Conservation (phyloP, 2,329 filamentous ascomycete genomes). For the Ophiostoma montium region DNA sequence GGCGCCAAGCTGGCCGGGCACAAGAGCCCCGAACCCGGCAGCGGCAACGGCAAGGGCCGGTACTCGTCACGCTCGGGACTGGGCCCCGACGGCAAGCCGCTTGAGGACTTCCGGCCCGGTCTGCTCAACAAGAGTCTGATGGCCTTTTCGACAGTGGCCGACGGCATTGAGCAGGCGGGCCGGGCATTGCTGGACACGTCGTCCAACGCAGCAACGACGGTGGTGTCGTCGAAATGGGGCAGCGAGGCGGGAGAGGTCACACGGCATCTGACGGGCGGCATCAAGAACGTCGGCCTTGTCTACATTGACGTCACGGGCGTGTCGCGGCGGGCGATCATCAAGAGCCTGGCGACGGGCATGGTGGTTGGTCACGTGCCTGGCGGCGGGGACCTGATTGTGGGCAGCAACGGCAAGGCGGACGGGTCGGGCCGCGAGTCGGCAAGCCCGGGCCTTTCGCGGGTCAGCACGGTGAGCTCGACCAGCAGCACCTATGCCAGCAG, state of each 20-base stretch:
- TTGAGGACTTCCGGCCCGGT: slow-evolving; percentile 67
- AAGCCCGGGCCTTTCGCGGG: not conserved
- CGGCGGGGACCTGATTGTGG: slow-evolving; percentile 59
- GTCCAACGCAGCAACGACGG: slow-evolving; percentile 65
- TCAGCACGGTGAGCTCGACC: not conserved
- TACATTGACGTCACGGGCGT: slow-evolving; percentile 96
- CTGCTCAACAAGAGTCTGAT: slow-evolving; percentile 92
- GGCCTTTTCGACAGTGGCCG: slow-evolving; percentile 86
- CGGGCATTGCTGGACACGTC: slow-evolving; percentile 62
- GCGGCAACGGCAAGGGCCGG: slow-evolving; percentile 3
- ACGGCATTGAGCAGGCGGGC: slow-evolving; percentile 81
- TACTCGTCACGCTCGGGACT: slow-evolving; percentile 39
- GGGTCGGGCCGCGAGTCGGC: too few species aligned
- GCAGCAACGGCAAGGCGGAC: slow-evolving; percentile 20
- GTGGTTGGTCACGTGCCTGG: slow-evolving; percentile 66
- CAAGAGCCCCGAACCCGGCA: slow-evolving; percentile 3
- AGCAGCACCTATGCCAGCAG: not conserved
- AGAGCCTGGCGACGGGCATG: slow-evolving; percentile 95
- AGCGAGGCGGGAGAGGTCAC: slow-evolving; percentile 70
- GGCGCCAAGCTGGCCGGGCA: slow-evolving; percentile 52
- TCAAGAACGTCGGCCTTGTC: slow-evolving; percentile 92
- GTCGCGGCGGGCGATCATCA: slow-evolving; percentile 75
- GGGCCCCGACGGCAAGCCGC: slow-evolving; percentile 54
- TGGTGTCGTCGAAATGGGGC: slow-evolving; percentile 85
- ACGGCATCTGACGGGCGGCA: slow-evolving; percentile 61